phyloP scores from a whole-genome alignment of 306 rosid genomes.

The Prinsepia uniflora region DNA sequence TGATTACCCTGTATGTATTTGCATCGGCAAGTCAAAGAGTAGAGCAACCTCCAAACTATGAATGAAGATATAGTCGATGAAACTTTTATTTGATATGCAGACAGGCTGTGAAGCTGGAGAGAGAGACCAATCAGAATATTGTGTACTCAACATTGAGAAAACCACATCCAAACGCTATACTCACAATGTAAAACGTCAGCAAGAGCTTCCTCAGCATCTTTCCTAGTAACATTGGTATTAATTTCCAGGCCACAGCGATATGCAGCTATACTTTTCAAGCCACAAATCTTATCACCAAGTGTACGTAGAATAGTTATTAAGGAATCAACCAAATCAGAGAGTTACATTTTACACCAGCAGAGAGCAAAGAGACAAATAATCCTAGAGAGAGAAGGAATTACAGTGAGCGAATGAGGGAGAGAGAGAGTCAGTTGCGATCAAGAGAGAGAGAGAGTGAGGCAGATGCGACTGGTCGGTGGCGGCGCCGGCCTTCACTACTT shows the following conservation, averaged over 20 bases:
- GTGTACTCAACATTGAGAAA: slow-evolving; percentile 11
- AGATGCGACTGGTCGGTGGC: no score
- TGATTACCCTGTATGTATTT: slow-evolving; percentile 86
- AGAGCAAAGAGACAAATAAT: no score
- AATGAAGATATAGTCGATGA: slow-evolving; percentile 66
- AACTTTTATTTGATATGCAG: slow-evolving; percentile 55
- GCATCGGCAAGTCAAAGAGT: slow-evolving; percentile 77
- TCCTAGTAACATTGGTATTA: slow-evolving; percentile 49
- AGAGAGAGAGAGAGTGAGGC: no score
- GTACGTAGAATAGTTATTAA: slow-evolving; percentile 52
- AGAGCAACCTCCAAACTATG: slow-evolving; percentile 73
- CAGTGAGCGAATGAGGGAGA: no score
- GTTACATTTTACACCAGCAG: neutral
- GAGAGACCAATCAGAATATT: slow-evolving; percentile 29
- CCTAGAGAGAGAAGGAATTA: no score
- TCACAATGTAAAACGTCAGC: slow-evolving; percentile 46
- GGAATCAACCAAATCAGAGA: slow-evolving; percentile 36
- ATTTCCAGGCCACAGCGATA: slow-evolving; percentile 79
- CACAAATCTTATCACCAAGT: slow-evolving; percentile 49
- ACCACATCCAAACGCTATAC: slow-evolving; percentile 26
- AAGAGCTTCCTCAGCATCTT: slow-evolving; percentile 75
- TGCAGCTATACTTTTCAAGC: slow-evolving; percentile 87
- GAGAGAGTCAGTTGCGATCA: no score
- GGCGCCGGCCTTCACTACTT: no score
- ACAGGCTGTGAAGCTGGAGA: slow-evolving; percentile 71